phyloP scores from a whole-genome alignment of 1,284 basidiomycete species.

The Serendipita sp. region DNA sequence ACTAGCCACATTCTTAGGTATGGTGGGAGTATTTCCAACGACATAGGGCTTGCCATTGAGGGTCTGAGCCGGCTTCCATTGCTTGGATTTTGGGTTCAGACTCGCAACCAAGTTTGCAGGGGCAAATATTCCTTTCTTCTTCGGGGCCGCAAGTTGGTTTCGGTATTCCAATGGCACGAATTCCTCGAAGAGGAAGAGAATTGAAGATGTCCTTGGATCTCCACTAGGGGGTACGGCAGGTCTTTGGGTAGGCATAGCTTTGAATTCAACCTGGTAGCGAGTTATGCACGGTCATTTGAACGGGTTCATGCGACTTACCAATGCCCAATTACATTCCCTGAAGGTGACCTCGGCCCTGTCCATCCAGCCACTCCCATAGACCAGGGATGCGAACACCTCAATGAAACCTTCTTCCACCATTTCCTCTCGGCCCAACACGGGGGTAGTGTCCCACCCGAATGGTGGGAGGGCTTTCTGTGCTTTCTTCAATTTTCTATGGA shows the following conservation, averaged over 20 bases:
- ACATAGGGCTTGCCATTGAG: conserved; percentile 63
- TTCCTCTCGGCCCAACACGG: conserved; percentile 53
- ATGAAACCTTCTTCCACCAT: conserved; percentile 76
- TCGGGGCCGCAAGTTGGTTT: conserved; percentile 46
- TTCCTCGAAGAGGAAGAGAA: conserved; percentile 73
- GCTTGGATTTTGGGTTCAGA: conserved; percentile 23
- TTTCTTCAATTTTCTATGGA: conserved; percentile 68
- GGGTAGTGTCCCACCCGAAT: conserved; percentile 77
- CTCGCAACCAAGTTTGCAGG: conserved; percentile 27
- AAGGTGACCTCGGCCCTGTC: conserved; percentile 57
- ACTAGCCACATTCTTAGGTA: conserved; percentile 31
- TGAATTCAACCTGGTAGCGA: conserved; percentile 60
- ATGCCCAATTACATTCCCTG: conserved; percentile 78
- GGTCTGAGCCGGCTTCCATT: conserved; percentile 64
- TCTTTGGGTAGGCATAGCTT: conserved; percentile 35
- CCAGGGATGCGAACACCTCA: conserved; percentile 74
- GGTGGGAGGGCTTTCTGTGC: conserved; percentile 62
- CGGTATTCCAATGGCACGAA: conserved; percentile 77
- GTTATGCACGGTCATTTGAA: conserved; percentile 1
- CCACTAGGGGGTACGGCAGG: conserved; percentile 16
- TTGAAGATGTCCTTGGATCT: conserved; percentile 41
- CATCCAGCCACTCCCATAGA: conserved; percentile 70
- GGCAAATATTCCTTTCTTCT: conserved; percentile 23
- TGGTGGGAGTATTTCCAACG: conserved; percentile 49
- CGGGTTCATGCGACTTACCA: conserved; percentile 38